Percentiles rank a stretch among this genome's conserved stretches.
Conservation (phyloP, 2,329 filamentous ascomycete genomes). For the Sclerotinia subarctica region DNA sequence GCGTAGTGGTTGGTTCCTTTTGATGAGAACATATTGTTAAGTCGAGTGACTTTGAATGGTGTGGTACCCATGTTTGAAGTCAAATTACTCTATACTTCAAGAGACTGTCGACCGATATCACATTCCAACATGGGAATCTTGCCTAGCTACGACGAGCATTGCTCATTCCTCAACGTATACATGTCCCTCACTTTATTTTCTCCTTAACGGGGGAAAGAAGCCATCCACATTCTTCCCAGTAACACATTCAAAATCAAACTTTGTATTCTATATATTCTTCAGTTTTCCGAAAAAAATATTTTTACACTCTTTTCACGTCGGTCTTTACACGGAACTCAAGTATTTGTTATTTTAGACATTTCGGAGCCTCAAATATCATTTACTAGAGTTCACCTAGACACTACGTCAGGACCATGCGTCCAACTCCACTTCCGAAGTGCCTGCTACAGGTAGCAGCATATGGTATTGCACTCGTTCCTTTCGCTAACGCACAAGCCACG, state of each 20-base stretch:
- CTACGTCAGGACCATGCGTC: constrained; percentile 21
- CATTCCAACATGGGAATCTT: constrained; percentile 16
- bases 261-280: constrained; percentile 17
- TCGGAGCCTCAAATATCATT: constrained; percentile 12
- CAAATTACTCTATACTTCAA: background rate
- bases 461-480: constrained; percentile 13
- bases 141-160: background rate
- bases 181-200: background rate
- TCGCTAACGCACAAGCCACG: background rate
- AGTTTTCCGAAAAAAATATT: background rate
- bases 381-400: constrained; percentile 5
- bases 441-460: constrained; percentile 13
- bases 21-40: background rate
- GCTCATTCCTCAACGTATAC: constrained; percentile 11
- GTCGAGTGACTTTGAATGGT: constrained; percentile 5
- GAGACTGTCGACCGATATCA: background rate
- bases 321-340: constrained; percentile 10
- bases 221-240: constrained; percentile 19
- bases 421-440: constrained; percentile 9
- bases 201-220: constrained; percentile 4
- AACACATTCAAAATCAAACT: constrained; percentile 1
- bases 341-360: constrained; percentile 15
- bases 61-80: background rate
- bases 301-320: constrained; percentile 11
- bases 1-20: background rate